Conservation (phyloP, 2,329 filamentous ascomycete genomes). For the Aspergillus sp. region DNA sequence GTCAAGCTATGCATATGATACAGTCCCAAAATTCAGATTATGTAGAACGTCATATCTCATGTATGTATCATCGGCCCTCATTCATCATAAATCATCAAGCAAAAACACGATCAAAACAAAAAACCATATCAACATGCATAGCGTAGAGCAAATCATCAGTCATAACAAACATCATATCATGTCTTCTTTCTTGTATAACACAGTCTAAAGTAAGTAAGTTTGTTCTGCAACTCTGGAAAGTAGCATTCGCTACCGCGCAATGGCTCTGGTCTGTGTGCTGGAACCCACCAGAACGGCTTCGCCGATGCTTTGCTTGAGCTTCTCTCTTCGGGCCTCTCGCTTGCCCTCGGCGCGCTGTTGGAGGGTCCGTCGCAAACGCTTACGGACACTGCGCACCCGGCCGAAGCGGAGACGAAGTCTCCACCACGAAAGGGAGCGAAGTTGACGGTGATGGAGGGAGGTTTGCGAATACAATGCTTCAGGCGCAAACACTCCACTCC, state of each 20-base stretch:
- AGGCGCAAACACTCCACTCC: constrained; percentile 22
- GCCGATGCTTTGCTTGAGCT: constrained; percentile 53
- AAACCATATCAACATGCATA: constrained; percentile 10
- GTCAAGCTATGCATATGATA: constrained; percentile 1
- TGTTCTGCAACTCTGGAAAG: neutral
- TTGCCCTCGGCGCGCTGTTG: constrained; percentile 44
- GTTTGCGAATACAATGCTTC: constrained; percentile 29
- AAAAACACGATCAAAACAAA: neutral
- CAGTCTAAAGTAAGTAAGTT: neutral
- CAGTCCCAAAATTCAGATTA: neutral
- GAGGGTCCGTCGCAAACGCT: constrained; percentile 44
- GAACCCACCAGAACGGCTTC: constrained; percentile 18
- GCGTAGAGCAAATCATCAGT: constrained; percentile 9
- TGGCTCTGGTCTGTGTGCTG: constrained; percentile 14
- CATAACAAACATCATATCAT: constrained; percentile 7
- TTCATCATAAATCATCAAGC: constrained; percentile 7
- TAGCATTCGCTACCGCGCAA: constrained; percentile 3
- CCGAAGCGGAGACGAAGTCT: constrained; percentile 51
- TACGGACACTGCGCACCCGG: constrained; percentile 49
- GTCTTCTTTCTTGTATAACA: constrained; percentile 1
- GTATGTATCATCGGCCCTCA: constrained; percentile 1
- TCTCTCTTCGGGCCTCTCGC: constrained; percentile 52
- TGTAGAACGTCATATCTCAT: neutral
- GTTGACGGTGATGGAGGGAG: constrained; percentile 28
- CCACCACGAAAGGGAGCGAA: constrained; percentile 38